Percentiles rank a stretch among this genome's conserved stretches.
Evolutionary conservation across 345 rosid genomes (phyloP).

Genomic region (Camelina laxa): DNA sequence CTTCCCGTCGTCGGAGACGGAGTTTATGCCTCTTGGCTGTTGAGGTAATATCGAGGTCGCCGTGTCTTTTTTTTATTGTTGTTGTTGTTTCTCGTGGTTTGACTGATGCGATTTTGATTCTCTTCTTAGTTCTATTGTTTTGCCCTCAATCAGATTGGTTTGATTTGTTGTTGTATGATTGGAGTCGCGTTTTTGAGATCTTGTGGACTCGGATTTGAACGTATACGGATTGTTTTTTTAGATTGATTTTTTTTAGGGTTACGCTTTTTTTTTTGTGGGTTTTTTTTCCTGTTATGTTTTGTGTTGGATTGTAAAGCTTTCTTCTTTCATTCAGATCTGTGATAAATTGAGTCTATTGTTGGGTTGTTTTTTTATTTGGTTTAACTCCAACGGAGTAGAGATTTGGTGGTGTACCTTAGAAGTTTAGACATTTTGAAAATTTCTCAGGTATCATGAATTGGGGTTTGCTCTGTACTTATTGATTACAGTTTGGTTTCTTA

Average conservation of each 20-base stretch:
- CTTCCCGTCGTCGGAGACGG: slow-evolving; percentile 84
- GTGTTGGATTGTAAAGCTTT: slow-evolving; percentile 18
- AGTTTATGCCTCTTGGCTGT: slow-evolving; percentile 70
- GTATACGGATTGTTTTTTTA: neutral
- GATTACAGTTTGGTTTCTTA: slow-evolving; percentile 7
- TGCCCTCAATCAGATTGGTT: slow-evolving; percentile 34
- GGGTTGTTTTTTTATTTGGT: neutral
- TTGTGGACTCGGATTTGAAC: slow-evolving; percentile 15
- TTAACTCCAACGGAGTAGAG: neutral
- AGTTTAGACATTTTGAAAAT: neutral
- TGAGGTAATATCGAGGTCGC: slow-evolving; percentile 51
- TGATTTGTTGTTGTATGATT: neutral
- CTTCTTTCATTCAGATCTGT: slow-evolving; percentile 12
- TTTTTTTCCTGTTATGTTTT: neutral
- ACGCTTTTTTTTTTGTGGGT: neutral
- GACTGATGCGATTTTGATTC: neutral
- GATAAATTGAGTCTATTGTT: slow-evolving; percentile 7
- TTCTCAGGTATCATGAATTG: neutral
- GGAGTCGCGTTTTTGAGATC: slow-evolving; percentile 10
- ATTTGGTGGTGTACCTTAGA: neutral
- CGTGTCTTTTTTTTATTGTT: too few relatives aligned
- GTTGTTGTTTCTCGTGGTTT: neutral
- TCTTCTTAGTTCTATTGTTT: slow-evolving; percentile 1
- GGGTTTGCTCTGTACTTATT: neutral
- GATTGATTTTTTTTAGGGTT: slow-evolving; percentile 12